Percentiles rank a stretch among this genome's conserved stretches.
phyloP scores from a whole-genome alignment of 352 stramenopile genomes.

The Phytophthora palmivora region DNA sequence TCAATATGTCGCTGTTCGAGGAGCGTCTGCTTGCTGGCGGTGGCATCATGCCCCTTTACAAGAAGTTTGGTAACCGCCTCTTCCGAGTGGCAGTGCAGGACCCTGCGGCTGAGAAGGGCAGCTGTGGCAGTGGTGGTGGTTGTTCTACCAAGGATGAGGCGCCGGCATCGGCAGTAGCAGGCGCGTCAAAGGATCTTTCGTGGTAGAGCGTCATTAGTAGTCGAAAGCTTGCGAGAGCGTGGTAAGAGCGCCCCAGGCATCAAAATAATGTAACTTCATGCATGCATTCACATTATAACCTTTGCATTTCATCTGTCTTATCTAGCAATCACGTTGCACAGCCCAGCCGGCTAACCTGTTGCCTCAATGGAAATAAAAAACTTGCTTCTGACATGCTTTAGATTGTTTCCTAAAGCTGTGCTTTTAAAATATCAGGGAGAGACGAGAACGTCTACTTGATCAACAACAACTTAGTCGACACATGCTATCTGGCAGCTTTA shows the following conservation, averaged over 20 bases:
- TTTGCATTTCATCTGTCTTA: no score
- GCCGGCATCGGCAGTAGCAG: slow-evolving; percentile 38
- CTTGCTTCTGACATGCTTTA: no score
- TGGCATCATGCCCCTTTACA: slow-evolving; percentile 89
- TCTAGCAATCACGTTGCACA: no score
- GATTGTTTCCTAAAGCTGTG: no score
- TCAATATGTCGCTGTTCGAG: slow-evolving; percentile 90
- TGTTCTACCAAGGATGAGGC: slow-evolving; percentile 49
- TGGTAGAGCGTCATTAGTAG: slow-evolving; percentile 50
- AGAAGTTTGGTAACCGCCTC: slow-evolving; percentile 86
- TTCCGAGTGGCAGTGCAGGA: slow-evolving; percentile 87
- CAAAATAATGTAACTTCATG: slow-evolving; percentile 13
- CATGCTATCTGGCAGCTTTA: no score
- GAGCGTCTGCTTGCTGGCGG: slow-evolving; percentile 81
- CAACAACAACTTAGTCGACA: no score
- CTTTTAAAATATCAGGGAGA: no score
- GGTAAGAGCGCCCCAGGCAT: neutral
- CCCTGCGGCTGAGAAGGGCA: slow-evolving; percentile 40
- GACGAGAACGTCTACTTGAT: no score
- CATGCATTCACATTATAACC: no score
- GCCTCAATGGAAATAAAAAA: no score
- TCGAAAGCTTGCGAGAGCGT: neutral
- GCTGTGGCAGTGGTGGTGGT: slow-evolving; percentile 45
- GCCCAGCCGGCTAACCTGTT: no score
- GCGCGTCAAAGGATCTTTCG: slow-evolving; percentile 58